Base-by-base conservation (phyloP, 2,329 filamentous ascomycete species). In the Cadophora malorum region DNA sequence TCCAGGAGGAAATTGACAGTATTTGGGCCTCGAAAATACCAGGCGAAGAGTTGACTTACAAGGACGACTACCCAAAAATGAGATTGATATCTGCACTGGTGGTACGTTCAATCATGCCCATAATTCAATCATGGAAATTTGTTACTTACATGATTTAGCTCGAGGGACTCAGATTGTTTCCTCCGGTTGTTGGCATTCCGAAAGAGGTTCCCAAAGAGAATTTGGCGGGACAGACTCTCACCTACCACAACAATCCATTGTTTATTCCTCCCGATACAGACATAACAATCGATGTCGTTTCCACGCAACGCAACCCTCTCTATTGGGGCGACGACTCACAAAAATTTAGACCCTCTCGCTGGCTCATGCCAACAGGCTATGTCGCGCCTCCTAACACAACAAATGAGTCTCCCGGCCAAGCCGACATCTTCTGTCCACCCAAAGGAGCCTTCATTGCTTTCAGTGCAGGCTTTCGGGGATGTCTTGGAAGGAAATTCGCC, bases 1-100 rank as follows among this genome's bases (percentile, higher is more conserved):
- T 95, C 2, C 91, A 94, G 72, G 79, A 82, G 47, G 91, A 93
- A 69, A 79, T 94, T 53, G 90, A 93, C 65, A 49, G 21, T 21
- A 67, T 75, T 19, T 71, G 65, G 78, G 79, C 62, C 64, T 70
- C 16, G 4, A 68, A 74, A 49, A 65, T 72, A 33, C 56, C 71
- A 9, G 45, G 65, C 1, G 64, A 78, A 6, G 72, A 78, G 4
- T 79, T 79, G 75, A 72, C 78, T 19, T 83, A 80, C 63, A 38
- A 65, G 35, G 49, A 60, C 0, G 72, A 74, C 3, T 83, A 80
- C 63, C 79, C 81, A 0, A 79, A 77, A 23, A 75, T 84, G 5
- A 77, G 78, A 56, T 74, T 79, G 5, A 80, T 79, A 35, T 66
- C 80, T 45, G 75, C 80, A 2, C 70, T 81, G 4, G 69, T 83